These are phyloP conservation scores for Straminergon stramineum DNA, from an alignment of 225 moss, liverwort and hornwort species.

Conservation along the genomic window DNA sequence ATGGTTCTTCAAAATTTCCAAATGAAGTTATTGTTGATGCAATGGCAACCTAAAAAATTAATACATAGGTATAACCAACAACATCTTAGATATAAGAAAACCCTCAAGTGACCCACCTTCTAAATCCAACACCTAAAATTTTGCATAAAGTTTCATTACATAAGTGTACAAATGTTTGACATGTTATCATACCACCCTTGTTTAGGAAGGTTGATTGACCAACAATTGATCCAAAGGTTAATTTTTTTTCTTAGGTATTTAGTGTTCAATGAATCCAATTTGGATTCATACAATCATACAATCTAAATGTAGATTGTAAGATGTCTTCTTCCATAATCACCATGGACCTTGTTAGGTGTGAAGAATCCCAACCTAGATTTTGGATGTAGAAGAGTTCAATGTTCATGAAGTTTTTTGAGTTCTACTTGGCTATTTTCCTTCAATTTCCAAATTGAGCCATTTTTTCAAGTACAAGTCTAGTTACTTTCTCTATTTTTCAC, in stretches of 20 bases:
- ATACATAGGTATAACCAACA: rapidly evolving
- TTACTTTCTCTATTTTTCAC: no score
- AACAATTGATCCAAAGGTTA: not conserved
- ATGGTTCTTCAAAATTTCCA: not conserved
- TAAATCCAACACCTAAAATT: not conserved
- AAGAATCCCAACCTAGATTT: not conserved
- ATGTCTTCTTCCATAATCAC: not conserved
- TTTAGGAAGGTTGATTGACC: not conserved
- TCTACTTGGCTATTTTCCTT: no score
- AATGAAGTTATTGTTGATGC: not conserved
- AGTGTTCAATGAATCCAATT: not conserved
- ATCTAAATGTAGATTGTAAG: not conserved
- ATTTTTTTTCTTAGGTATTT: no score
- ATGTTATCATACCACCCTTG: rapidly evolving
- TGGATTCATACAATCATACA: not conserved
- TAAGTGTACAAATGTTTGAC: not conserved
- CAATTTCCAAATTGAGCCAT: no score
- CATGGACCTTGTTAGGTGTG: not conserved
- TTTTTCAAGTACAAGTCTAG: no score
- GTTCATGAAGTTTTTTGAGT: no score
- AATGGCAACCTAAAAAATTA: rapidly evolving
- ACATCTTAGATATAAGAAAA: not conserved
- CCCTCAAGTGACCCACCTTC: not conserved
- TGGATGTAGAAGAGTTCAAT: not conserved
- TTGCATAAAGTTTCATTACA: not conserved